Conservation (phyloP, 305 asterid genomes). For the Solanum hybrid region DNA sequence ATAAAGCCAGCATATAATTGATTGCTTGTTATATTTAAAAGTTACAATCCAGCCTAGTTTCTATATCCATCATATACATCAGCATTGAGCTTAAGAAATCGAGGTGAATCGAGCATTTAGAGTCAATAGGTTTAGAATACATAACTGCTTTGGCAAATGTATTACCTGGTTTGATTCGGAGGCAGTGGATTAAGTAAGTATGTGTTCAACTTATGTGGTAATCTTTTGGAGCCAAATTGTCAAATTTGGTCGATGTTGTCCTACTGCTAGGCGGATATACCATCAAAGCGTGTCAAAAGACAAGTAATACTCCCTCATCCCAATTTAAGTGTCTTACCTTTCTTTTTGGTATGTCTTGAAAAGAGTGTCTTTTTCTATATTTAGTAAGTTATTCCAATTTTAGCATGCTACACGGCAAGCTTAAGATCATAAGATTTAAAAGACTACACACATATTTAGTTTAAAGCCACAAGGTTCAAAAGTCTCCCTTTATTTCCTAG, state of each 20-base stretch:
- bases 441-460: background rate
- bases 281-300: background rate
- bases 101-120: background rate
- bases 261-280: background rate
- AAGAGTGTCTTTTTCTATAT: background rate
- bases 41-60: background rate
- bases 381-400: background rate
- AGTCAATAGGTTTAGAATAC: background rate
- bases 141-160: background rate
- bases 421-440: background rate
- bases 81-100: background rate
- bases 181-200: background rate
- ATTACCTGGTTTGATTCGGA: background rate
- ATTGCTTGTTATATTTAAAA: background rate
- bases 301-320: background rate
- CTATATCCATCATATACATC: background rate
- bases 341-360: background rate
- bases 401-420: background rate
- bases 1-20: background rate
- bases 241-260: background rate
- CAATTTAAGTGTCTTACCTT: background rate
- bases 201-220: background rate
- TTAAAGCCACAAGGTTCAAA: background rate
- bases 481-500: background rate
- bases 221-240: background rate